Base-by-base conservation (phyloP, 768 basidiomycete genomes). In the Auricularia auricula-judae region DNA sequence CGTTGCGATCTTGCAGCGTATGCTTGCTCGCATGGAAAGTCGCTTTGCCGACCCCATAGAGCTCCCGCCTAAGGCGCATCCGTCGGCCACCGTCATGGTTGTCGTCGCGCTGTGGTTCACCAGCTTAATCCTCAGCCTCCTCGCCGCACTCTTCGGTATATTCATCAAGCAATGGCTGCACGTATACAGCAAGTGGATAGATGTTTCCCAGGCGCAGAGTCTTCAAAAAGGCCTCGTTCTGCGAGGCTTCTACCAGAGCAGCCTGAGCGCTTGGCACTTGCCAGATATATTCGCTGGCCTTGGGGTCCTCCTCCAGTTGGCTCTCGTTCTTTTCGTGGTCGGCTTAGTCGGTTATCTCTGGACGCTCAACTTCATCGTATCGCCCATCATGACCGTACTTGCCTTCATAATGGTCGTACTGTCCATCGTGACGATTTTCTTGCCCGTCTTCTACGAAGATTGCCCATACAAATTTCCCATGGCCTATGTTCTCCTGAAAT, bases 131-230 rank as follows among this genome's bases (percentile, higher is more conserved):
- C 23, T 63, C 21, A 63, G 42, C 34, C 43, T 51, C 8, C 21
- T 63, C 44, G 42, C 62, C 4, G 62, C 62, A n/a, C 21, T 63
- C 16, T 42, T 35, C 21, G 42, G 42, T n/a, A 63, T 63, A 14
- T 51, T 63, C 23, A 51, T 63, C 18, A 63, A 63, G 62, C 62
- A 63, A 35, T 63, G 62, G 62, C 42, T 51, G 8, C 62, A 51
- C 39, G 62, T 63, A 16, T 42, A 63, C 39, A 44, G 34, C 29
- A 42, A 44, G 1, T 35, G 34, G n/a, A 51, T n/a, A 14, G 42
- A 51, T 39, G 35, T 21, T 3, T 36, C 62, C 23, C 62, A 36
- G 44, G 62, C 36, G 29, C 36, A 21, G 10, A 51, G 36, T 7
- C 18, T 42, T 7, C 34, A 42, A 1, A 10, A 7, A 18, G 43